Evolutionary conservation across 495 filamentous ascomycete species (phyloP), one percentile per base, ranked within the genome.

Genomic region (Sphaerosporella brunnea): DNA sequence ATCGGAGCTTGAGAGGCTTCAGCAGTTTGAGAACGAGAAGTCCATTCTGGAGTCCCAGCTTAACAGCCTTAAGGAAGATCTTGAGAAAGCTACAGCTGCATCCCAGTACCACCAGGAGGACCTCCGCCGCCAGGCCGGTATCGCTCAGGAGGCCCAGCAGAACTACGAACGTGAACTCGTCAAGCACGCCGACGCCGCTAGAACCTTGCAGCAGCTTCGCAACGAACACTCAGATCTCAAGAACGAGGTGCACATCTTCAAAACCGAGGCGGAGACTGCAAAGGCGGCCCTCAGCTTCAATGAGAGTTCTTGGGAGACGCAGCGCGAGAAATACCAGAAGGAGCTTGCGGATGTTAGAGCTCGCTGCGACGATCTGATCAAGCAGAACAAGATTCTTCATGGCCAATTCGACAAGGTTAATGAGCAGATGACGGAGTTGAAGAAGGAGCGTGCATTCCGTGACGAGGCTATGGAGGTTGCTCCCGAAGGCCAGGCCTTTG

Each of bases 131-230:
- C 92, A 99, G 64, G 86, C 87, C 19, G 78, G 85, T 20, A 99
- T 99, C 59, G 82, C 92, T 2, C 74, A 83, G 45, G 82, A 82
- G 58, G 86, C 90, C 4, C 92, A 96, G 61, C 79, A 92, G 53
- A 85, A 88, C 51, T 99, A 99, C 55, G 92, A 99, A 61, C 75
- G 72, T 43, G 92, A 96, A 55, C 71, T 96, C 1, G 74, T 93
- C 55, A 93, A 87, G 62, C 92, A 99, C 60, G 87, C 85, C 2
- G 84, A 93, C 50, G 88, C 92, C 13, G 83, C 87, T 1, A 84
- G 84, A 64, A 69, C 74, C 16, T 64, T 96, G 20, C 84, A 92
- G 49, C 70, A 69, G 34, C 66, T 92, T 40, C 81, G 92, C 32
- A 68, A 65, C 7, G 84, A 96, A 53, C 71, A 81, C 62, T 85